Base-by-base conservation (phyloP, 805 yeast genomes). In the Candida sakaeoensis region DNA sequence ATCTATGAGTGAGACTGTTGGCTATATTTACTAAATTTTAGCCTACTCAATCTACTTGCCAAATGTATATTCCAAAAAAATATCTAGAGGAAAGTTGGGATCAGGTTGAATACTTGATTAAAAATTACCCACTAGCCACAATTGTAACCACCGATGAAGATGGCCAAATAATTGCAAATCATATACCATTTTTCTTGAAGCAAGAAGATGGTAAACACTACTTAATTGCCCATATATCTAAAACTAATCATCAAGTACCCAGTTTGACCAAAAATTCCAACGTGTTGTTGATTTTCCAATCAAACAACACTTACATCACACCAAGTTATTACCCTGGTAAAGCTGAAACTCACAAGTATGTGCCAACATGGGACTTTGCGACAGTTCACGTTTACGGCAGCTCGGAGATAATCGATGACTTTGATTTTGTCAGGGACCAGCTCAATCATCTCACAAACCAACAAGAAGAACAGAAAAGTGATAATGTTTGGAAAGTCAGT, bases 351-450 rank as follows among this genome's bases (percentile, higher is more conserved):
- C 81, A 77, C 45, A 80, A 78, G 51, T 69, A 67, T 30, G 86
- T 80, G n/a, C 85, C 86, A 13, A 80, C 86, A 1, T 81, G 85
- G 85, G 80, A 77, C 53, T 80, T 72, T 57, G 77, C 75, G 2
- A 58, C 75, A 3, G 79, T 74, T 23, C 85, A 81, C 50, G 62
- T 73, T 31, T 62, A 72, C 41, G 86, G 86, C 3, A 68, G 55
- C 21, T 69, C 81, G 8, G 61, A 44, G 18, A 52, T 75, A 12
- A 54, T 66, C 15, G 77, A 73, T 37, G 73, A 71, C 37, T 51
- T 55, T 17, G 72, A 63, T 13, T 76, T 72, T 61, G 65, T 79
- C 8, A 48, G 70, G 29, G 42, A 55, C 0, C 79, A 75, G 48
- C 51, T 80, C 31, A 60, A 64, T 17, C 51, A 52, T 16, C 55